phyloP scores from a whole-genome alignment of 345 rosid species.

The Bruguiera parviflora region DNA sequence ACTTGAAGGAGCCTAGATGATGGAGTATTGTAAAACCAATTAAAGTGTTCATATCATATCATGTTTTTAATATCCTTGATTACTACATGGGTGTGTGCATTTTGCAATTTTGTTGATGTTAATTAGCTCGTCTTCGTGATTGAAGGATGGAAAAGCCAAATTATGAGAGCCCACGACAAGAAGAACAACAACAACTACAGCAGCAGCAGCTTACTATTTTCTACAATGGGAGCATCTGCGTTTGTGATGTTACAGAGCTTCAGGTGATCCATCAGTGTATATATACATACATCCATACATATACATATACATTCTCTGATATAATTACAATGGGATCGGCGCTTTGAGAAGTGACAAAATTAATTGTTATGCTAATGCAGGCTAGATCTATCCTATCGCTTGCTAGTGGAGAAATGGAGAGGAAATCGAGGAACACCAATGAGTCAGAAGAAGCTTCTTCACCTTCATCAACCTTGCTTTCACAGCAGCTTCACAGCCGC shows the following conservation, averaged over 20 bases:
- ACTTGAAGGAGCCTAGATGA: neutral
- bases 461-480: neutral
- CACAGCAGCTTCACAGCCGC: constrained; percentile 4
- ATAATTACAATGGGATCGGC: too few relatives aligned
- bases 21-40: too few relatives aligned
- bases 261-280: constrained; percentile 9
- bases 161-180: neutral
- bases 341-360: too few relatives aligned
- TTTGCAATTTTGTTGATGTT: neutral
- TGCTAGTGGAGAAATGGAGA: constrained; percentile 24
- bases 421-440: neutral
- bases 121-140: neutral
- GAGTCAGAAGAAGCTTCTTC: neutral
- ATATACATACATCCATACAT: too few relatives aligned
- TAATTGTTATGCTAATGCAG: constrained; percentile 1
- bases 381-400: constrained; percentile 24
- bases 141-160: neutral
- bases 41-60: too few relatives aligned
- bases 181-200: neutral
- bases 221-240: constrained; percentile 27
- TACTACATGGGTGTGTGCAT: too few relatives aligned
- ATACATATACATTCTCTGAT: too few relatives aligned
- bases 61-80: too few relatives aligned
- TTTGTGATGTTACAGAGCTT: constrained; percentile 21
- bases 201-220: constrained; percentile 23